Conservation (phyloP, 257 asterid genomes). For the Capsicum baccatum region DNA sequence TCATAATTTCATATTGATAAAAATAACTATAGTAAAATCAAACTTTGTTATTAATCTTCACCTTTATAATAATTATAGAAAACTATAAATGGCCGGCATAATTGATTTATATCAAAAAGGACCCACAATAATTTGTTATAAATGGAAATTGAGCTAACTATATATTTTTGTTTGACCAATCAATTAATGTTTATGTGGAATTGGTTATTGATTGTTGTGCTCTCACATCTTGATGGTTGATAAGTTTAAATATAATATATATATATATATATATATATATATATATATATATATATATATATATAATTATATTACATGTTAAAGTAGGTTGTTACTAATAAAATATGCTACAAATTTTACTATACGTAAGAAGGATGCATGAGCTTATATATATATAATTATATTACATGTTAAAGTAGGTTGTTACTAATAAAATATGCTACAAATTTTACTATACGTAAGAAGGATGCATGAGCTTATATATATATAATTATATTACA, state of each 20-base stretch:
- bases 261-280: not conserved
- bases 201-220: conserved; percentile 14
- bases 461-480: too few relatives aligned
- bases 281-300: too few relatives aligned
- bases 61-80: not conserved
- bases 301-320: not conserved
- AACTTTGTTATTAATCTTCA: conserved; percentile 18
- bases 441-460: too few relatives aligned
- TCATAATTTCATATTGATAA: not conserved
- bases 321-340: too few relatives aligned
- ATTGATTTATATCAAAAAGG: conserved; percentile 18
- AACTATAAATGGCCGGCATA: conserved; percentile 21
- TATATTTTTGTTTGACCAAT: conserved; percentile 27
- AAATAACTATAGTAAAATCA: conserved; percentile 8
- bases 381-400: not conserved
- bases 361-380: too few relatives aligned
- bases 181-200: conserved; percentile 22
- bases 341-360: too few relatives aligned
- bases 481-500: too few relatives aligned
- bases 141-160: conserved; percentile 20
- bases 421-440: too few relatives aligned
- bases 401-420: not conserved
- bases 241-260: not conserved
- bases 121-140: not conserved
- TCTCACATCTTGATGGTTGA: not conserved